Conservation (phyloP, 768 basidiomycete species). For the Infundibulicybe gibba region DNA sequence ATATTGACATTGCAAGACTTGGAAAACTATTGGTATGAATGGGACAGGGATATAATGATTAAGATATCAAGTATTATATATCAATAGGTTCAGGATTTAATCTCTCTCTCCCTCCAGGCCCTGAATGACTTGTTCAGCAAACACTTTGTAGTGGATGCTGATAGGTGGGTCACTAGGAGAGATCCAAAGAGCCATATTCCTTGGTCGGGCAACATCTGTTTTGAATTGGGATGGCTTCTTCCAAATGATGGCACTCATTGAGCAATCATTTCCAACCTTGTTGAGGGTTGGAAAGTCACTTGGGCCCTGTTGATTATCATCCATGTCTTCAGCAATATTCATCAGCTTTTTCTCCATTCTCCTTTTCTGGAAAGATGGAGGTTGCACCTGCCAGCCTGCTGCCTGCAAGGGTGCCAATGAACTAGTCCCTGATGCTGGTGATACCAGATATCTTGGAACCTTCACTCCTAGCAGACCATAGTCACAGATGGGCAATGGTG, state of each 20-base stretch:
- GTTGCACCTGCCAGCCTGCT: neutral
- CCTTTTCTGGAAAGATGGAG: slow-evolving; percentile 3
- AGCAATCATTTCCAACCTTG: too few relatives aligned
- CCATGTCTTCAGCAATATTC: slow-evolving; percentile 4
- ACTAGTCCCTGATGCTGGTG: too few relatives aligned
- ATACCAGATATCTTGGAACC: neutral
- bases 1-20: neutral
- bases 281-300: too few relatives aligned
- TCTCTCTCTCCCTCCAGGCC: slow-evolving; percentile 5
- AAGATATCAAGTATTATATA: neutral
- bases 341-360: neutral
- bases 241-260: too few relatives aligned
- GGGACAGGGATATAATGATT: neutral
- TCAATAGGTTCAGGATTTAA: neutral
- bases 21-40: too few relatives aligned
- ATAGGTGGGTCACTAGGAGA: slow-evolving; percentile 7
- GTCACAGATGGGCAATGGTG: slow-evolving; percentile 9
- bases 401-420: too few relatives aligned
- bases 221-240: too few relatives aligned
- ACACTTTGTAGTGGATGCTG: slow-evolving; percentile 16
- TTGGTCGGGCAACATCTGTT: slow-evolving; percentile 14
- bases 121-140: slow-evolving; percentile 12
- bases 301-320: too few relatives aligned
- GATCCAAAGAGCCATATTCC: slow-evolving; percentile 5
- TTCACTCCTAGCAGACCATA: neutral